Conservation (phyloP, 306 rosid genomes). For the Carpinus viminea region DNA sequence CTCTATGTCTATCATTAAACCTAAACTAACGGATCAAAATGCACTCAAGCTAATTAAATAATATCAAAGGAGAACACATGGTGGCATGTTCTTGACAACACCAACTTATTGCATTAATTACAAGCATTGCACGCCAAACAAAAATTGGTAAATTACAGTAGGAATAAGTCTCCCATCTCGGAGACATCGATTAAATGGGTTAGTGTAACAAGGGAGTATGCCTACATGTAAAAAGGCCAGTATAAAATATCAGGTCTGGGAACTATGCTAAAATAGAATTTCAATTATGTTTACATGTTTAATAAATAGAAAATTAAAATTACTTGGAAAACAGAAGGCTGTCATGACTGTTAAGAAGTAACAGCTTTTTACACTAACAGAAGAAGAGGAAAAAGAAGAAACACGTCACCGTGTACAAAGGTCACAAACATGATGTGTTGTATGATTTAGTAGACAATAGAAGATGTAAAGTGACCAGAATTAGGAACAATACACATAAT, state of each 20-base stretch:
- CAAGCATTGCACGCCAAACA: background rate
- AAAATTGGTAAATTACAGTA: background rate
- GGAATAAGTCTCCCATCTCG: background rate
- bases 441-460: background rate
- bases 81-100: background rate
- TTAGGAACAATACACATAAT: background rate
- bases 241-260: background rate
- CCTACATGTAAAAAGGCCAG: background rate
- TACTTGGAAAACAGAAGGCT: background rate
- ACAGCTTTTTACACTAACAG: background rate
- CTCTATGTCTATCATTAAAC: background rate
- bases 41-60: background rate
- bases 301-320: background rate
- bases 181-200: background rate
- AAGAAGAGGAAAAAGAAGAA: conserved; percentile 8
- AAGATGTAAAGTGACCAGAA: background rate
- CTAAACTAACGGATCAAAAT: conserved; percentile 4
- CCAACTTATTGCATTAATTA: background rate
- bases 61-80: conserved; percentile 1
- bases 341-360: background rate
- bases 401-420: background rate
- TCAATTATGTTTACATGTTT: background rate
- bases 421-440: background rate
- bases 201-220: background rate
- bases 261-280: background rate